Evolutionary conservation across 2,329 filamentous ascomycete species (phyloP).

Genomic region (Xylaria digitata): DNA sequence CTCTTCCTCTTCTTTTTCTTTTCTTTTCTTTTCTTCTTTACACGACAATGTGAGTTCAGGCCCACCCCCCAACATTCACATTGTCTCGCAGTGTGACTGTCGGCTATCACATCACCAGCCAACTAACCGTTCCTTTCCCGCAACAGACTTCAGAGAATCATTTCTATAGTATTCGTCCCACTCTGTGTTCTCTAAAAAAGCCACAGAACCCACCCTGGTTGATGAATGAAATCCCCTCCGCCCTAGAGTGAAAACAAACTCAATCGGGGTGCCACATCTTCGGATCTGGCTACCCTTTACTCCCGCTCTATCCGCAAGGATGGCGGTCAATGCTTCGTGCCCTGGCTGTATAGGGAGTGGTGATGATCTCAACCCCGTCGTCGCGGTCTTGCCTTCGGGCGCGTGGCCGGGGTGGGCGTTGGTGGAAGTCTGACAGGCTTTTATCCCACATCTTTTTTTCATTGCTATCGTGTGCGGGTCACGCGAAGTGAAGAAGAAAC

Average conservation of each 20-base stretch:
- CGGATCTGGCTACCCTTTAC: conserved; percentile 56
- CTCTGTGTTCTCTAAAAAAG: conserved; percentile 93
- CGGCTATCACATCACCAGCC: conserved; percentile 8
- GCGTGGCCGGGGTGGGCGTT: conserved; percentile 80
- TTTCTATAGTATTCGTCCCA: conserved; percentile 97
- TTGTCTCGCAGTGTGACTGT: conserved; percentile 5
- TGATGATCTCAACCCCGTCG: conserved; percentile 91
- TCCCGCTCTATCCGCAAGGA: conserved; percentile 71
- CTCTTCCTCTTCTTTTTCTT: conserved; percentile 55
- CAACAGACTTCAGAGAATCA: conserved; percentile 75
- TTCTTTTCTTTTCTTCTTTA: conserved; percentile 63
- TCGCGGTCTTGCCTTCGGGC: conserved; percentile 80
- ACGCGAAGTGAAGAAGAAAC: conserved; percentile 64
- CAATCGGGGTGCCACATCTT: conserved; percentile 49
- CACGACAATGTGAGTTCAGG: conserved; percentile 69
- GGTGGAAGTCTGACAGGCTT: conserved; percentile 90
- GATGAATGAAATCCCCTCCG: conserved; percentile 89
- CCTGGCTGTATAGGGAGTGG: conserved; percentile 81
- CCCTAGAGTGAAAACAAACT: conserved; percentile 83
- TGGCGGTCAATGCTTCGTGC: conserved; percentile 58
- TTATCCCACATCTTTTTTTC: conserved; percentile 66
- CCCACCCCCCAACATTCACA: conserved; percentile 53
- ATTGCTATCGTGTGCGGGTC: conserved; percentile 62
- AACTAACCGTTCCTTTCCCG: conserved; percentile 30
- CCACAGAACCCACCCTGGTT: conserved; percentile 95